phyloP scores from a whole-genome alignment of 2,329 filamentous ascomycete genomes.

The Cadophora luteo-olivacea region DNA sequence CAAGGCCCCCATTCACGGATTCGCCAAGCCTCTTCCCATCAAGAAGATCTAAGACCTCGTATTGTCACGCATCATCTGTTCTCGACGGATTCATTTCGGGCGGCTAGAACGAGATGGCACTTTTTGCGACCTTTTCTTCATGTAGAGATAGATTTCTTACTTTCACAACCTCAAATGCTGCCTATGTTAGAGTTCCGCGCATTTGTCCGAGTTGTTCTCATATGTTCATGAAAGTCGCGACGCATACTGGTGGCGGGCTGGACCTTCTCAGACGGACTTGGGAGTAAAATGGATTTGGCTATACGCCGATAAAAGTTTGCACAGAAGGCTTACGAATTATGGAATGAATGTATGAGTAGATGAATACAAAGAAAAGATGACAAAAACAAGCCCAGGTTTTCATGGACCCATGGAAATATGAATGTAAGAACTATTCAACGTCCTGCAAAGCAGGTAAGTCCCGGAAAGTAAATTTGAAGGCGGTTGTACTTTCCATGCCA shows the following conservation, averaged over 20 bases:
- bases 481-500: too few species aligned
- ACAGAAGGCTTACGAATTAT: background rate
- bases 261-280: slow-evolving; percentile 8
- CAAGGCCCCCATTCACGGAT: slow-evolving; percentile 32
- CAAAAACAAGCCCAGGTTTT: background rate
- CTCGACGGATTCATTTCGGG: background rate
- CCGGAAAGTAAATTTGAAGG: too few species aligned
- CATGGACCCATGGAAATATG: background rate
- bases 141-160: slow-evolving; percentile 14
- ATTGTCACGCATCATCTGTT: background rate
- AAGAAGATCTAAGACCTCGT: background rate
- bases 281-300: slow-evolving; percentile 2
- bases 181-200: background rate
- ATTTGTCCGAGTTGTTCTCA: slow-evolving; percentile 19
- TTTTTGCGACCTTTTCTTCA: background rate
- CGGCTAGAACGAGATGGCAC: background rate
- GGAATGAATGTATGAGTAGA: slow-evolving; percentile 8
- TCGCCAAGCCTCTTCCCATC: background rate
- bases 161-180: background rate
- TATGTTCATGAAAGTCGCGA: slow-evolving; percentile 15
- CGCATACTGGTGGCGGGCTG: slow-evolving; percentile 1
- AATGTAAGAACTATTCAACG: background rate
- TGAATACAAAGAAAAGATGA: slow-evolving; percentile 6
- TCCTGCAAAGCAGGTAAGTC: too few species aligned
- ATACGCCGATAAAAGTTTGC: background rate